Conservation (phyloP, 768 basidiomycete genomes). For the Heimioporus sp. region DNA sequence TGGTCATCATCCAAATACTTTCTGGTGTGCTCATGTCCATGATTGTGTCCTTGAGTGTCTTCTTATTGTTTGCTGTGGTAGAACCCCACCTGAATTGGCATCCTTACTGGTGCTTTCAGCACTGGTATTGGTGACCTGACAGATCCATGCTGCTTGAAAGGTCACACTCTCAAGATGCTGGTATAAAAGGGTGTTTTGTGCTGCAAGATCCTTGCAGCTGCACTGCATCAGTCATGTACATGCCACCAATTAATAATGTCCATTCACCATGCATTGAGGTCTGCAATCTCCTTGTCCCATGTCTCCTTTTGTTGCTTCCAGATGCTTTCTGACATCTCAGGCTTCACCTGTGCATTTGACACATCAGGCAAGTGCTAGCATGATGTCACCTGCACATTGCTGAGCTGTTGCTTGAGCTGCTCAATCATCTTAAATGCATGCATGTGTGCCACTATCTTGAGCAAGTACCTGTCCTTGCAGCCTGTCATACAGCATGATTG, state of each 20-base stretch:
- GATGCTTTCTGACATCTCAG: constrained; percentile 67
- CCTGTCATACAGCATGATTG: constrained; percentile 43
- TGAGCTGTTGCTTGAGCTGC: constrained; percentile 37
- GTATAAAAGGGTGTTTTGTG: constrained; percentile 77
- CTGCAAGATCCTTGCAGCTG: constrained; percentile 70
- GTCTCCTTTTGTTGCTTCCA: constrained; percentile 79
- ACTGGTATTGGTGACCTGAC: constrained; percentile 61
- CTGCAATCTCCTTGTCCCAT: constrained; percentile 73
- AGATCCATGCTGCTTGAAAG: constrained; percentile 78
- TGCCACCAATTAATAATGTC: not conserved
- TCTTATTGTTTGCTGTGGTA: too few species aligned
- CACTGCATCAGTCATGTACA: not conserved
- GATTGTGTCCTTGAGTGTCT: too few species aligned
- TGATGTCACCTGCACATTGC: constrained; percentile 43
- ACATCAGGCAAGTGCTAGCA: constrained; percentile 7
- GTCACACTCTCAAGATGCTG: constrained; percentile 84
- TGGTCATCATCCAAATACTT: too few species aligned
- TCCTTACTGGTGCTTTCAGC: constrained; percentile 39
- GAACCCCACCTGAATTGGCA: constrained; percentile 43
- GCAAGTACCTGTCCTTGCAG: constrained; percentile 75
- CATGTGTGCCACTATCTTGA: constrained; percentile 61
- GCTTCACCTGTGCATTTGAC: constrained; percentile 48
- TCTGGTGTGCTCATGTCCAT: too few species aligned
- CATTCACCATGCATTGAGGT: constrained; percentile 70
- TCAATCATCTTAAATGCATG: too few species aligned